Evolutionary conservation across 441 rosid species (phyloP), one percentile per base, ranked within the genome.

Genomic region (Breynia disticha): DNA sequence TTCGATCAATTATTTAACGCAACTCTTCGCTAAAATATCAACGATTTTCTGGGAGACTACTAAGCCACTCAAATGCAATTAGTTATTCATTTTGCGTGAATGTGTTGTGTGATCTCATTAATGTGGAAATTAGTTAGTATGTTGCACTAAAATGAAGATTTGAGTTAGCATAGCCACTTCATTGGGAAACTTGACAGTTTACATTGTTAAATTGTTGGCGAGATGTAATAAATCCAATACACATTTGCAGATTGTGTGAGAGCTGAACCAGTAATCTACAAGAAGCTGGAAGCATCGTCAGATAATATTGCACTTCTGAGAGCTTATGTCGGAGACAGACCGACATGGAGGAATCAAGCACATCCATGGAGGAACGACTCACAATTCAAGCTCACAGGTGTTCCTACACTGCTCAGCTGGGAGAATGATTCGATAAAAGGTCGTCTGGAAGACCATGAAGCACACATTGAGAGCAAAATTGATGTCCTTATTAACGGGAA

Each of bases 261-360:
- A 75, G 95, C 97, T 55, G 95, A 90, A 59, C 97, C 97, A 16
- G 84, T 81, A 52, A 90, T 87, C 35, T 63, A 74, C 76, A 78
- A 84, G 64, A 82, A 76, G 39, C 78, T 90, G 48, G 95, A 83
- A 67, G 83, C 76, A 52, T 72, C 70, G 7, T 0, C 83, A 0
- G 84, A 76, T 55, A 74, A 79, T 19, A 69, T 90, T 32, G 73
- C 64, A 0, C 82, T 90, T 38, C 76, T 87, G 61, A 71, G 74
- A 13, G 95, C 82, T 11, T 79, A 87, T 65, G 97, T 81, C 39
- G 95, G 96, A 52, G 97, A 87, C 59, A 73, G 91, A 38, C 78
- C 83, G 10, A 90, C 97, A 0, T 87, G 95, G 88, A 79, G 88
- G 69, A 83, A 63, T 65, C 89, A 87, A 16, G 60, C 50, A 48